Conservation (phyloP, 495 filamentous ascomycete species). For the Cudoniella acicularis region DNA sequence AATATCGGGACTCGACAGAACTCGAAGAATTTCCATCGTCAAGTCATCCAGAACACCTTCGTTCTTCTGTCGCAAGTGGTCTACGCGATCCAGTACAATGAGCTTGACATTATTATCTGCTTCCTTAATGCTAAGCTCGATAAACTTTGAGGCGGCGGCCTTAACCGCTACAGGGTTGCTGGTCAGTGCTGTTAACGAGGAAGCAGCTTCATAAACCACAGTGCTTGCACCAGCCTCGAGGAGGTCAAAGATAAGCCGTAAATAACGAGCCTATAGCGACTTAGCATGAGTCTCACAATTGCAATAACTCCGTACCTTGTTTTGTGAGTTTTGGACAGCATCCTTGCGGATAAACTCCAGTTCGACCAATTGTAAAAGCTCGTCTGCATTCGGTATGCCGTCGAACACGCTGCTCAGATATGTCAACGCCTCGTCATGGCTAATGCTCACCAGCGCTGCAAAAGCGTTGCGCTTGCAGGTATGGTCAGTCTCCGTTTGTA, state of each 20-base stretch:
- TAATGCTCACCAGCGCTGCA: slow-evolving; percentile 83
- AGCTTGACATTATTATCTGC: slow-evolving; percentile 99
- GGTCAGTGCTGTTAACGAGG: slow-evolving; percentile 89
- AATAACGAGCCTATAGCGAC: slow-evolving; percentile 68
- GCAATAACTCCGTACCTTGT: slow-evolving; percentile 65
- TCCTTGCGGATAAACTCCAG: slow-evolving; percentile 97
- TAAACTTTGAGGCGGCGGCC: slow-evolving; percentile 92
- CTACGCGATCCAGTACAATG: slow-evolving; percentile 92
- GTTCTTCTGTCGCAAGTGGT: slow-evolving; percentile 86
- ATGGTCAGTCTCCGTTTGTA: slow-evolving; percentile 86
- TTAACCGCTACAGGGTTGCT: slow-evolving; percentile 98
- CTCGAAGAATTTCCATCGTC: slow-evolving; percentile 96
- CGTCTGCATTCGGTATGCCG: slow-evolving; percentile 88
- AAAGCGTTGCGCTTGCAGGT: slow-evolving; percentile 99
- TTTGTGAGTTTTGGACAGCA: slow-evolving; percentile 87
- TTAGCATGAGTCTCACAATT: slow-evolving; percentile 20
- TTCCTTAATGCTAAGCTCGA: slow-evolving; percentile 94
- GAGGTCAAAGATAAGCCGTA: slow-evolving; percentile 94
- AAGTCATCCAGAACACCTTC: slow-evolving; percentile 92
- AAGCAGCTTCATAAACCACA: slow-evolving; percentile 98
- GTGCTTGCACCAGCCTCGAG: slow-evolving; percentile 90
- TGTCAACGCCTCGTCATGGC: slow-evolving; percentile 86
- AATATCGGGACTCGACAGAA: slow-evolving; percentile 93
- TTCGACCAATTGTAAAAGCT: slow-evolving; percentile 87
- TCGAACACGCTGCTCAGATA: slow-evolving; percentile 92